Percentiles rank a stretch among this genome's conserved stretches.
Conservation (phyloP, 2,329 filamentous ascomycete genomes). For the Botrytis medusae region DNA sequence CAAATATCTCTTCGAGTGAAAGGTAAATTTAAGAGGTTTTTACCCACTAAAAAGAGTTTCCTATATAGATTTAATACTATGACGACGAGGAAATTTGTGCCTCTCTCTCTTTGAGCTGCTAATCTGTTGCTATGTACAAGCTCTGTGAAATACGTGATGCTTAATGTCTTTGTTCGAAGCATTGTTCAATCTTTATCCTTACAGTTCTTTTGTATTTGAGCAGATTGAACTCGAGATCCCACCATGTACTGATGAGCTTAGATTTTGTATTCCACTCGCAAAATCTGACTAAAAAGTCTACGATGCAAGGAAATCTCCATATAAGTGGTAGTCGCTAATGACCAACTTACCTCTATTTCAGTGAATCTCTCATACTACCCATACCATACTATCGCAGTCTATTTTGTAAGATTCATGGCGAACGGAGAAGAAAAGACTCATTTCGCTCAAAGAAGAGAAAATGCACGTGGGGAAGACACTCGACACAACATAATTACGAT, state of each 20-base stretch:
- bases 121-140: background rate
- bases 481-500: background rate
- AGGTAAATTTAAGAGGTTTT: background rate
- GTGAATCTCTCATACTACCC: rapidly evolving
- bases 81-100: background rate
- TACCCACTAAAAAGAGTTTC: background rate
- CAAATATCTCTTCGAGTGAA: background rate
- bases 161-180: too few relatives aligned
- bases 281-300: background rate
- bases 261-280: background rate
- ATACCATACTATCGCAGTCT: background rate
- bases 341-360: too few relatives aligned
- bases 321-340: background rate
- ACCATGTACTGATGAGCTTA: background rate
- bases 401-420: background rate
- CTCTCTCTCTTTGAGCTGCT: background rate
- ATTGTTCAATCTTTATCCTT: background rate
- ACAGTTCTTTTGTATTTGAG: background rate
- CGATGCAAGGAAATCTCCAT: background rate
- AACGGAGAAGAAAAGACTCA: too few relatives aligned
- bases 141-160: background rate
- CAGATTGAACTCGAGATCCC: rapidly evolving
- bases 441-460: background rate
- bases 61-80: background rate
- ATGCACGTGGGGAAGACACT: background rate